Percentiles rank a stretch among this genome's conserved stretches.
phyloP scores from a whole-genome alignment of 768 basidiomycete species.

The Boletales sp. region DNA sequence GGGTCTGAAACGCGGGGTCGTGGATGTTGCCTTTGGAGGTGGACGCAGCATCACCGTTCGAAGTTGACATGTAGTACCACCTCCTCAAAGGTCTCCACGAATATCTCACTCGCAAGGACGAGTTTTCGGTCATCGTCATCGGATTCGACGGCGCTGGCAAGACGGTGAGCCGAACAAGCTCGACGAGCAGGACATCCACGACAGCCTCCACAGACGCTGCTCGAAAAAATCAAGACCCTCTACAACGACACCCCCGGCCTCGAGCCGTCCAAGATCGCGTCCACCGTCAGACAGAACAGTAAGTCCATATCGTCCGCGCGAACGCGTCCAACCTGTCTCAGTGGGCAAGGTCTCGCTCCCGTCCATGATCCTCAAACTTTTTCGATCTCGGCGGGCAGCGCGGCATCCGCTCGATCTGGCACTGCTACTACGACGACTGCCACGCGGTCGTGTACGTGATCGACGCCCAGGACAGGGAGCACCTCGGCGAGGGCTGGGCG shows the following conservation, averaged over 20 bases:
- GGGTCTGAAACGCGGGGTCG: too few relatives aligned
- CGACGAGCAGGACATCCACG: not conserved
- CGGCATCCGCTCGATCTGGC: conserved; percentile 93
- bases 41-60: too few relatives aligned
- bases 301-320: conserved; percentile 25
- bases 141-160: conserved; percentile 93
- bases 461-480: conserved; percentile 86
- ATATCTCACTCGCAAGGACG: conserved; percentile 84
- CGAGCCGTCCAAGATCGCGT: conserved; percentile 89
- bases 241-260: conserved; percentile 86
- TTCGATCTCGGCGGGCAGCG: conserved; percentile 96
- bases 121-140: conserved; percentile 93
- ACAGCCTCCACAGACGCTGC: conserved; percentile 55
- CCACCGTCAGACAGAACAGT: conserved; percentile 99
- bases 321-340: conserved; percentile 26
- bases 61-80: conserved; percentile 82
- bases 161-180: conserved; percentile 48
- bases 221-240: conserved; percentile 92
- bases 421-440: conserved; percentile 91
- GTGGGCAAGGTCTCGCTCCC: conserved; percentile 93
- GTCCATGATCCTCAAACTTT: conserved; percentile 91
- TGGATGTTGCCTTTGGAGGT: too few relatives aligned
- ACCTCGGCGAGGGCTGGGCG: conserved; percentile 93
- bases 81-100: conserved; percentile 89
- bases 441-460: conserved; percentile 96